Evolutionary conservation across 768 basidiomycete genomes (phyloP).

Genomic region (Leccinellum rugosiceps): DNA sequence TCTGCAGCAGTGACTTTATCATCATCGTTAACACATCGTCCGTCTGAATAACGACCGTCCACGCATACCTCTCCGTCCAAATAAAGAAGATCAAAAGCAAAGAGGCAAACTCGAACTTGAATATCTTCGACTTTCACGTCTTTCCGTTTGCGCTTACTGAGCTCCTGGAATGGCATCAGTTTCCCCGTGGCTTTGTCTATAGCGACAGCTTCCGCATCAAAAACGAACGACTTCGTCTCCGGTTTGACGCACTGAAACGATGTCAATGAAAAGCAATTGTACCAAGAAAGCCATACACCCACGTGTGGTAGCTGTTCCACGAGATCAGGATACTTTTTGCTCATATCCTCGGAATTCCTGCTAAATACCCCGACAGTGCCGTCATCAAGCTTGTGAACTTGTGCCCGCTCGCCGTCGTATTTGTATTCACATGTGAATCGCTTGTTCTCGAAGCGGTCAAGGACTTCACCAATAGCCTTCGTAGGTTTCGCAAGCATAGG

Average conservation of each 20-base stretch:
- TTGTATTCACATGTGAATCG: constrained; percentile 99
- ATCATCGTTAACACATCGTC: neutral
- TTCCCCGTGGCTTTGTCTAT: constrained; percentile 82
- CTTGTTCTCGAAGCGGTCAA: constrained; percentile 95
- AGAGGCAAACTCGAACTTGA: constrained; percentile 92
- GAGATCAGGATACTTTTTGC: constrained; percentile 98
- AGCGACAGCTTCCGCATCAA: constrained; percentile 96
- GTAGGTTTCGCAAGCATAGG: constrained; percentile 99
- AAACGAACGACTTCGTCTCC: constrained; percentile 82
- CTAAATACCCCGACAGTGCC: constrained; percentile 91
- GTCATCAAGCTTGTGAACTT: constrained; percentile 82
- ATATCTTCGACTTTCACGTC: constrained; percentile 98
- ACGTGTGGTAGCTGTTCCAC: constrained; percentile 89
- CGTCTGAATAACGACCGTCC: neutral
- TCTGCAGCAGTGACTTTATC: constrained; percentile 75
- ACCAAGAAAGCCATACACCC: constrained; percentile 11
- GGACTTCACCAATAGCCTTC: constrained; percentile 96
- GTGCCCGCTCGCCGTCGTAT: constrained; percentile 97
- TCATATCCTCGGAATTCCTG: constrained; percentile 99
- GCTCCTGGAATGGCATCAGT: constrained; percentile 97
- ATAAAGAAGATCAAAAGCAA: constrained; percentile 95
- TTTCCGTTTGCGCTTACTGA: constrained; percentile 91
- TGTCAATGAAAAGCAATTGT: constrained; percentile 2
- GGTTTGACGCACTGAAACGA: constrained; percentile 74
- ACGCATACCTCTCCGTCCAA: constrained; percentile 84